Evolutionary conservation across 2,329 filamentous ascomycete genomes (phyloP), one percentile per base, ranked within the genome.

Genomic region (Thielaviopsis populi): DNA sequence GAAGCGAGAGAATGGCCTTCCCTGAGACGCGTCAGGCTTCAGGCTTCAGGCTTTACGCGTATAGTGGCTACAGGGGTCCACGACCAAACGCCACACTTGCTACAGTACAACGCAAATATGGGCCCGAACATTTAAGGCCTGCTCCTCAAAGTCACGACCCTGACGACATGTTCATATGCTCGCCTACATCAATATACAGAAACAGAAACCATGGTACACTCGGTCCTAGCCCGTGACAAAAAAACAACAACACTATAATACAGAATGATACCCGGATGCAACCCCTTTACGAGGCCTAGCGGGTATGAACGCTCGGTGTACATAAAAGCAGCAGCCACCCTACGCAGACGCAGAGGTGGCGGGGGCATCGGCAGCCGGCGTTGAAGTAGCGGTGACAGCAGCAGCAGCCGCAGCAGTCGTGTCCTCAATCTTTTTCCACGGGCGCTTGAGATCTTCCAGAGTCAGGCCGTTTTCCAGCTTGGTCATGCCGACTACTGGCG

Each of bases 401-500:
- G 40, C 27, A 15, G 42, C 27, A 30, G 13, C 10, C 22, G 54
- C 15, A 5, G 64, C 11, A 46, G 56, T 6, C 2, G 61, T 48
- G 3, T 43, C 41, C 22, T 64, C 65, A 33, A 59, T n/a, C 42
- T 66, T 69, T 54, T 84, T 82, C 74, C 91, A 83, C 59, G 91
- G 88, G 70, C 85, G 83, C 79, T 90, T 94, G 72, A 99, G 76
- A 50, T 88, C 86, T 69, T 92, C 89, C 70, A 92, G 75, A 24
- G 91, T 95, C 33, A 95, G 74, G 8, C 91, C 91, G 66, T 90
- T 83, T 40, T 66, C 65, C 63, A 99, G 76, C 75, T 96, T 96
- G 22, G 91, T 97, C 67, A 96, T 84, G 37, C 94, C 94, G 72
- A 99, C 92, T 43, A 96, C 83, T 0, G 94, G 85, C 2, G 91